Evolutionary conservation across 768 basidiomycete genomes (phyloP).

Genomic region (Hydnomerulius pinastri): DNA sequence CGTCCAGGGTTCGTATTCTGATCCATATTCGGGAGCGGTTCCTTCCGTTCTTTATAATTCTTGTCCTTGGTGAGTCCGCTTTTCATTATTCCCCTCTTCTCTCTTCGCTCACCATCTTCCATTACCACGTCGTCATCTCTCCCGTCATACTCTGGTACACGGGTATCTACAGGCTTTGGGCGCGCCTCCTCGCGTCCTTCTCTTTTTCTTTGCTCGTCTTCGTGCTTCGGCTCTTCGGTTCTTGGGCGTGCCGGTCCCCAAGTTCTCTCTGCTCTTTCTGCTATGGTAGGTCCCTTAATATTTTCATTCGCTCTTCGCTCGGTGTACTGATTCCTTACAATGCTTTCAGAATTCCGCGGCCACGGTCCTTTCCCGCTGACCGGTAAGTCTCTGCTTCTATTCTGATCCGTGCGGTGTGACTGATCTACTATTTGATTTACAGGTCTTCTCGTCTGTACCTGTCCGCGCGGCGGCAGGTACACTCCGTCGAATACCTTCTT

Average conservation of each 20-base stretch:
- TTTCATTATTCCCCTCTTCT: not conserved
- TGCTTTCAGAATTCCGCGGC: too few species aligned
- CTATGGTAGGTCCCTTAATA: not conserved
- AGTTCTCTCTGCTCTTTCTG: too few species aligned
- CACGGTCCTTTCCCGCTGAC: too few species aligned
- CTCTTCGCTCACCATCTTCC: not conserved
- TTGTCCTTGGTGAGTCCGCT: not conserved
- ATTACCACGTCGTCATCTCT: not conserved
- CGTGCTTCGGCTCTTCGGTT: not conserved
- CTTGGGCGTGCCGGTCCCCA: too few species aligned
- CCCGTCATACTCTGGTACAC: not conserved
- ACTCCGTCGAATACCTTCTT: not conserved
- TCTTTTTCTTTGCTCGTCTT: not conserved
- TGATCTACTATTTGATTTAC: too few species aligned
- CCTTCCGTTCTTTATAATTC: not conserved
- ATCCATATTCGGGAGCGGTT: not conserved
- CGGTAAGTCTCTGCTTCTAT: not conserved
- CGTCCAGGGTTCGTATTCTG: not conserved
- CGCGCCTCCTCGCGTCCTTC: not conserved
- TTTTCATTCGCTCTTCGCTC: too few species aligned
- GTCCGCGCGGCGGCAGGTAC: not conserved
- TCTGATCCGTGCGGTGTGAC: too few species aligned
- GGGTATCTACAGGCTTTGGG: not conserved
- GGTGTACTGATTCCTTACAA: too few species aligned
- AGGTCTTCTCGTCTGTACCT: not conserved